Evolutionary conservation across 768 basidiomycete genomes (phyloP), one percentile per base, ranked within the genome.

Genomic region (Pulveroboletus sp.): DNA sequence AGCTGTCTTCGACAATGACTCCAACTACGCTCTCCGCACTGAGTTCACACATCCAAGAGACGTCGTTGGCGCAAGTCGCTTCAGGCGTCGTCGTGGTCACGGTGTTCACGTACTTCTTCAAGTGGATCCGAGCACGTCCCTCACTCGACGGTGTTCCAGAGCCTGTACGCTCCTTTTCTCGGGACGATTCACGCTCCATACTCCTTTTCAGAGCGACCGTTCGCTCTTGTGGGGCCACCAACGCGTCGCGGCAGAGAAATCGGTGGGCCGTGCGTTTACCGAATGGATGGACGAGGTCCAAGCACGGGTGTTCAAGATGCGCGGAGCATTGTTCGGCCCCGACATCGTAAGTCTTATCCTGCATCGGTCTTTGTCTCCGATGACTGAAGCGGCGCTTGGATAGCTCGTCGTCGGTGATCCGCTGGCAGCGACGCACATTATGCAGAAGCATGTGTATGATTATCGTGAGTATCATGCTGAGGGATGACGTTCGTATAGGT

Each of bases 291-390:
- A 48, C 29, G 50, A 51, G 21, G 5, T 51, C 5, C 45, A 42
- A 10, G 29, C 46, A 16, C 50, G 14, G 10, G 50, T 51, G 16
- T 41, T 48, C 46, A 42, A 37, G 33, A 37, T 51, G 17, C 45
- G 50, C 2, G 46, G 45, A 1, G 46, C 50, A 6, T 25, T 51
- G 40, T 42, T 51, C 27, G 32, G 40, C 16, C 8, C 50, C 8
- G 40, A 51, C 23, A 51, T 51, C 13, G 45, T 51, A 27, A 48
- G 45, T n/a, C n/a, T n/a, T n/a, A n/a, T n/a, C n/a, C n/a, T n/a
- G n/a, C n/a, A n/a, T n/a, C 21, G 19, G 14, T n/a, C n/a, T 19
- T 19, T 4, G 20, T 7, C 41, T 13, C 7, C 11, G 17, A 8
- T 9, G 6, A 10, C 23, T 38, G 25, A 20, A 7, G 3, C 14